Evolutionary conservation across 1,139 yeast genomes (phyloP).

Genomic region (Debaryomyces coudertii): DNA sequence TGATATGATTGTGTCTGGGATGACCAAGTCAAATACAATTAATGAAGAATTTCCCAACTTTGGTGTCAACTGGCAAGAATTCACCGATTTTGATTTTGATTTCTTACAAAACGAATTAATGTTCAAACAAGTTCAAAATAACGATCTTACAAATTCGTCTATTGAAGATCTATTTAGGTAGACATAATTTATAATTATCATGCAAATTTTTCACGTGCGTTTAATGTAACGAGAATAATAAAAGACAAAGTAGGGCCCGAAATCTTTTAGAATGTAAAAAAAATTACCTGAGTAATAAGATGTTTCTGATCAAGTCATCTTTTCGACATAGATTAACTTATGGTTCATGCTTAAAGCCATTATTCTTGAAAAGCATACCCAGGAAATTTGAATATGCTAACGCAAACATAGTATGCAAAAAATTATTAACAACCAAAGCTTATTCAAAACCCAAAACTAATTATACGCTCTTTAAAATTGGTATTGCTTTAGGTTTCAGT

Average conservation of each 20-base stretch:
- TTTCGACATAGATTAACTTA: background rate
- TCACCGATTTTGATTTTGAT: slow-evolving; percentile 35
- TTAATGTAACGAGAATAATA: background rate
- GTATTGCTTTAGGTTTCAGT: slow-evolving; percentile 34
- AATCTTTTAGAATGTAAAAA: background rate
- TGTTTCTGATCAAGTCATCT: background rate
- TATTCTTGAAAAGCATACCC: background rate
- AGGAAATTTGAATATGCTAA: background rate
- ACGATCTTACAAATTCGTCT: slow-evolving; percentile 10
- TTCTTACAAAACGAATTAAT: slow-evolving; percentile 34
- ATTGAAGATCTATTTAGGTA: slow-evolving; percentile 12
- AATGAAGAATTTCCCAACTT: slow-evolving; percentile 8
- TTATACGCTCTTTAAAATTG: slow-evolving; percentile 28
- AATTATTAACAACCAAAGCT: slow-evolving; percentile 1
- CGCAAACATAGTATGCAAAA: slow-evolving; percentile 1
- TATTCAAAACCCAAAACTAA: slow-evolving; percentile 10
- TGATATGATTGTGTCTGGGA: background rate
- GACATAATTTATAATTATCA: background rate
- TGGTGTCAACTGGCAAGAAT: slow-evolving; percentile 13
- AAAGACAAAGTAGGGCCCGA: background rate
- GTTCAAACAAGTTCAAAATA: slow-evolving; percentile 17
- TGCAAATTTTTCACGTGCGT: slow-evolving; percentile 7
- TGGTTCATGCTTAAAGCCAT: background rate
- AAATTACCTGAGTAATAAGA: background rate
- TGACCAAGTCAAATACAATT: background rate